phyloP scores from a whole-genome alignment of 306 rosid species.

The Corylus avellana region DNA sequence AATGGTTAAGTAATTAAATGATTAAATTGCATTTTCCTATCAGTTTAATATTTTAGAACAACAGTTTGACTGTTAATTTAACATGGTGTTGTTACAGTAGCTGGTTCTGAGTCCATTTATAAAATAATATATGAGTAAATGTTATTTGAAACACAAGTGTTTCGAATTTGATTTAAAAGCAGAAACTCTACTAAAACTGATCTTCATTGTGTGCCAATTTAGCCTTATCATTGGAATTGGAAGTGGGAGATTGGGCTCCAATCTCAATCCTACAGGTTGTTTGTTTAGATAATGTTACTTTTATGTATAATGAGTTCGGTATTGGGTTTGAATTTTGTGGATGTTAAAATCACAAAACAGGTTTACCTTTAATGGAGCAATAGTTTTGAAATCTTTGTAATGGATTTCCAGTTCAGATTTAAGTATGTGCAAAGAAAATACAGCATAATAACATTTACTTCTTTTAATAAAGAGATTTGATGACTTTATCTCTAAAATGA shows the following conservation, averaged over 20 bases:
- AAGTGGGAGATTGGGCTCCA: background rate
- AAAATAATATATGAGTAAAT: no score
- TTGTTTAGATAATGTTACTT: background rate
- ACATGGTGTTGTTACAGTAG: no score
- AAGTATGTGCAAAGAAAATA: background rate
- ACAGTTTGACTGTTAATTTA: no score
- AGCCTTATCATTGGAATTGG: background rate
- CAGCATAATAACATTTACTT: background rate
- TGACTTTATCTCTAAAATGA: constrained; percentile 11
- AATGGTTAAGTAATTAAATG: no score
- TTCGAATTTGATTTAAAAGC: background rate
- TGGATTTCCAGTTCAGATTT: background rate
- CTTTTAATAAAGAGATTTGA: background rate
- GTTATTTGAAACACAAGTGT: background rate
- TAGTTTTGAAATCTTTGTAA: background rate
- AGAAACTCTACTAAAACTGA: background rate
- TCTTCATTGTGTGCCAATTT: background rate
- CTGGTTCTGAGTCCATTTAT: no score
- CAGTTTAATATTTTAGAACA: no score
- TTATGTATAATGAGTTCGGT: background rate
- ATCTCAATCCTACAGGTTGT: background rate
- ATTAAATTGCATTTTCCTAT: no score
- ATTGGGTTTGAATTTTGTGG: background rate
- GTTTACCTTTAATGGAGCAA: background rate
- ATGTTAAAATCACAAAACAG: background rate